Evolutionary conservation across 169 alveolate genomes (phyloP).

Genomic region (Plasmodium reichenowi): DNA sequence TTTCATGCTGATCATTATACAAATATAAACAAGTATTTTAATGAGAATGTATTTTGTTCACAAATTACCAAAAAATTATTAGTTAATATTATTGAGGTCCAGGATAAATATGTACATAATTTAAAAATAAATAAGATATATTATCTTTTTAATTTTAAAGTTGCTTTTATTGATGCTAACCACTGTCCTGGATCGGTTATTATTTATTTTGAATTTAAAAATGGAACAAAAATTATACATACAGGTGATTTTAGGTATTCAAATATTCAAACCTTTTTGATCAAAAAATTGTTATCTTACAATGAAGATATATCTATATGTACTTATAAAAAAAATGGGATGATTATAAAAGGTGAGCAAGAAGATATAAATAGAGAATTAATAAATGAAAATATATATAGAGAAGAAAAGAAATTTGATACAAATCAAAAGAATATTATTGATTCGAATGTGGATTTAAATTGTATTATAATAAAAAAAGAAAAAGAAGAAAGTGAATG

Average conservation of each 20-base stretch:
- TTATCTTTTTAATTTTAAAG: conserved; percentile 61
- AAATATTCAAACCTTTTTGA: conserved; percentile 65
- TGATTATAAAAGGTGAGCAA: not conserved
- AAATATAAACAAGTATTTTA: conserved; percentile 57
- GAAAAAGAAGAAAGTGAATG: not conserved
- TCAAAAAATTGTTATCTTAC: conserved; percentile 40
- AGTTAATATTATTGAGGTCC: conserved; percentile 57
- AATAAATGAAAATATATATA: not conserved
- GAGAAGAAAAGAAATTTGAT: not conserved
- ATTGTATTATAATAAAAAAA: not conserved
- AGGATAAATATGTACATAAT: conserved; percentile 66
- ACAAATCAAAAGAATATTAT: not conserved
- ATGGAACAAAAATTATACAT: conserved; percentile 74
- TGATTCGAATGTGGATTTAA: not conserved
- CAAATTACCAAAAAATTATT: conserved; percentile 56
- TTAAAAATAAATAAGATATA: conserved; percentile 69
- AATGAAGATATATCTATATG: not conserved
- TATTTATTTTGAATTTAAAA: conserved; percentile 60
- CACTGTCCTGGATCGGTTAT: conserved; percentile 78
- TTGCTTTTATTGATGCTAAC: conserved; percentile 71
- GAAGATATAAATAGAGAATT: not conserved
- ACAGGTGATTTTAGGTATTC: conserved; percentile 78
- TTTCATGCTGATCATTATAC: conserved; percentile 76
- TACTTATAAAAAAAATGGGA: not conserved
- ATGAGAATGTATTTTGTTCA: conserved; percentile 47